Evolutionary conservation across 2,329 filamentous ascomycete species (phyloP).

Genomic region (Cladophialophora bantiana): DNA sequence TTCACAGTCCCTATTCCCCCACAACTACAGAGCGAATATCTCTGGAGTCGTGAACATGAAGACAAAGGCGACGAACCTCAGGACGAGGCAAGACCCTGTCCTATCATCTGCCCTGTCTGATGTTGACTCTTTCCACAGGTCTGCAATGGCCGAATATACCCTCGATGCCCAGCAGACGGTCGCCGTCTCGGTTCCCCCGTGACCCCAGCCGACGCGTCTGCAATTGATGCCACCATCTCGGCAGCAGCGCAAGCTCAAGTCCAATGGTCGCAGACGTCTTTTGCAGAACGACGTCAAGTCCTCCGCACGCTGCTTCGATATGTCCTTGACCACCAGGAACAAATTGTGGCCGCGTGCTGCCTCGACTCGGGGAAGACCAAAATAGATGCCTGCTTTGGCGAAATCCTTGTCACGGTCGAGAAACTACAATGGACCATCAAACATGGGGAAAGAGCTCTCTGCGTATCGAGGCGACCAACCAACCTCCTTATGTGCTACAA

Average conservation of each 20-base stretch:
- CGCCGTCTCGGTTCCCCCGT: constrained; percentile 67
- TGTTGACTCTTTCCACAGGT: constrained; percentile 19
- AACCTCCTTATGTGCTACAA: constrained; percentile 97
- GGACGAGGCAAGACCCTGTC: constrained; percentile 14
- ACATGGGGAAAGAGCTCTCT: constrained; percentile 83
- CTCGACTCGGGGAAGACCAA: constrained; percentile 96
- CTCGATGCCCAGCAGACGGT: constrained; percentile 79
- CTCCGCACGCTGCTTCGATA: constrained; percentile 78
- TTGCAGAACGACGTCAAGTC: constrained; percentile 77
- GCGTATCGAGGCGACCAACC: constrained; percentile 75
- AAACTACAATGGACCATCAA: constrained; percentile 93
- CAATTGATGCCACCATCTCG: constrained; percentile 79
- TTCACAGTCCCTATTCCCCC: constrained; percentile 29
- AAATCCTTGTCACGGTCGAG: constrained; percentile 92
- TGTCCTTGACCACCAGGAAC: constrained; percentile 85
- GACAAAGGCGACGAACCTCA: background rate
- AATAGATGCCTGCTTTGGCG: constrained; percentile 90
- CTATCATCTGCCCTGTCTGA: background rate
- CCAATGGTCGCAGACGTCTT: constrained; percentile 79
- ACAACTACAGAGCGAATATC: constrained; percentile 27
- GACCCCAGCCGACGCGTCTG: constrained; percentile 76
- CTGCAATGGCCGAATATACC: constrained; percentile 36
- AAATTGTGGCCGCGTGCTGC: constrained; percentile 83
- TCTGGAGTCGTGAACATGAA: constrained; percentile 14
- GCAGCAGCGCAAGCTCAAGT: constrained; percentile 76